Evolutionary conservation across 108 stramenopile species (phyloP), one percentile per base, ranked within the genome.

Genomic region (Epithemia pelagica): DNA sequence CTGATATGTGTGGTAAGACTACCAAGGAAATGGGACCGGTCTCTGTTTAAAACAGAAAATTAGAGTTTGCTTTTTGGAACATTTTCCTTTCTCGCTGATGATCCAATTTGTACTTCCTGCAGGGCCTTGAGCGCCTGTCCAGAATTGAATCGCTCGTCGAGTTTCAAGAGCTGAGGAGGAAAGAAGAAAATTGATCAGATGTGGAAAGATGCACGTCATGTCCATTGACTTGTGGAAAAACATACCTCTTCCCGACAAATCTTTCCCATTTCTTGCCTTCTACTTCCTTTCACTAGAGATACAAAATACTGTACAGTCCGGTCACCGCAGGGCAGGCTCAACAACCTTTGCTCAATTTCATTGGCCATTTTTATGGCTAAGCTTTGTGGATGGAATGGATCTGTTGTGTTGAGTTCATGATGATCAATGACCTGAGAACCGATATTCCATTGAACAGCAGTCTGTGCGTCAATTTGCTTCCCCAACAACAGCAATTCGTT

Each of bases 401-500:
- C 77, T 1, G 30, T 37, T 0, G 68, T 32, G 27, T 28, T 3
- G 19, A 32, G 24, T 2, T 65, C 68, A 0, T 7, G 0, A 21
- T 56, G 61, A 22, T 31, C 26, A 0, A 82, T 57, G 0, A 82
- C 70, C 19, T 67, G 68, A n/a, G 74, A 74, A 61, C 70, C 71
- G 25, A 76, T 68, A 60, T 74, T 74, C 71, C 73, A 76, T 3
- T 75, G 56, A 15, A 77, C 20, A 28, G 82, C 82, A 15, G 72
- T 75, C 19, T 70, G 7, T 18, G 78, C 82, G 25, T 67, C 63
- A 28, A 85, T 64, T 55, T 70, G 72, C 26, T 70, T 73, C 10
- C 81, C 84, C 64, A 80, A 57, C 25, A 79, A 52, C 10, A 85
- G 62, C 18, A 85, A 22, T 65, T 85, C 78, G 58, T 81, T 81